Conservation (phyloP, 306 rosid species). For the Argentina anserina region DNA sequence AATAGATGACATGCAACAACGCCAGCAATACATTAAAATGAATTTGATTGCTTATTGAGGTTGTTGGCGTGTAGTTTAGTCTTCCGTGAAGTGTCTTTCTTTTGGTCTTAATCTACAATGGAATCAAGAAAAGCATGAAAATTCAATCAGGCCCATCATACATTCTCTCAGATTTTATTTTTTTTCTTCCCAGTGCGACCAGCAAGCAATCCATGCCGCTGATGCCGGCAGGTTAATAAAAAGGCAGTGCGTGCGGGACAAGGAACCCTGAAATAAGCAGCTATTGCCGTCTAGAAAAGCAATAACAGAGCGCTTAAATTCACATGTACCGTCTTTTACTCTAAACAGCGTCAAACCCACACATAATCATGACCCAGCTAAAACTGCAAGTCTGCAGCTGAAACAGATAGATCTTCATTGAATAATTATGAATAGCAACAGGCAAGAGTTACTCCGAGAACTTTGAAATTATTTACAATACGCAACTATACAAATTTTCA, state of each 20-base stretch:
- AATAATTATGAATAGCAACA: constrained; percentile 4
- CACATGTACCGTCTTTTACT: background rate
- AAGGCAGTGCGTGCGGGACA: background rate
- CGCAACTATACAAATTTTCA: constrained; percentile 40
- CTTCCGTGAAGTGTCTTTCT: too few relatives aligned
- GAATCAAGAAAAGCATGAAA: too few relatives aligned
- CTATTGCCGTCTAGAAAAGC: background rate
- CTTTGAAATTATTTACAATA: constrained; percentile 32
- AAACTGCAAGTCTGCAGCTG: background rate
- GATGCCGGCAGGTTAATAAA: background rate
- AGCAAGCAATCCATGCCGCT: background rate
- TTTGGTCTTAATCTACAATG: too few relatives aligned
- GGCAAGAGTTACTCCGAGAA: constrained; percentile 19
- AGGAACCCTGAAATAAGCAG: constrained; percentile 6
- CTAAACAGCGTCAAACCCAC: background rate
- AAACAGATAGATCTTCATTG: background rate
- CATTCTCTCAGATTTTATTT: background rate
- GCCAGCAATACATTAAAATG: too few relatives aligned
- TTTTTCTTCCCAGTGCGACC: background rate
- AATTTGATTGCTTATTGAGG: too few relatives aligned
- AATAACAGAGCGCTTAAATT: background rate
- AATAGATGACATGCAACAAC: too few relatives aligned
- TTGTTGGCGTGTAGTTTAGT: too few relatives aligned
- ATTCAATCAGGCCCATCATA: background rate
- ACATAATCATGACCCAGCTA: background rate